Evolutionary conservation across 2,329 filamentous ascomycete species (phyloP).

Genomic region (Trichoderma koningiopsis): DNA sequence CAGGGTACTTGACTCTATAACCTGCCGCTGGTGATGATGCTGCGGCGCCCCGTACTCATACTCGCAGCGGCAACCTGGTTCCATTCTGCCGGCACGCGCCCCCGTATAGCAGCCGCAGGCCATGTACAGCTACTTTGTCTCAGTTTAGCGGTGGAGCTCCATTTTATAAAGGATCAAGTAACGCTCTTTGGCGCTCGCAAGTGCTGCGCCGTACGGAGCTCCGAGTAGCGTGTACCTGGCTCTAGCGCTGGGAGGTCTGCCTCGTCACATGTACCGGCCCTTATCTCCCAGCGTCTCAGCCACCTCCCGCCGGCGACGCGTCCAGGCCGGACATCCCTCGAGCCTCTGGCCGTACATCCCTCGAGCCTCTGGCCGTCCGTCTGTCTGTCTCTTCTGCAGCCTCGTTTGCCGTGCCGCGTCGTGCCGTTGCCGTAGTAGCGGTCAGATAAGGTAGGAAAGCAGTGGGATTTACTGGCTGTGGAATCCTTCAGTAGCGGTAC

Average conservation of each 20-base stretch:
- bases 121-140: constrained; percentile 6
- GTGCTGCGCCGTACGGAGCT: neutral
- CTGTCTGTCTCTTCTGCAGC: neutral
- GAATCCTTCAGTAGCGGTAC: neutral
- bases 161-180: constrained; percentile 23
- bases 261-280: constrained; percentile 3
- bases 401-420: neutral
- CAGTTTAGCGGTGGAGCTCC: constrained; percentile 6
- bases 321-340: constrained; percentile 5
- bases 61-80: neutral
- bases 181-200: neutral
- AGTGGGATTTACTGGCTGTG: neutral
- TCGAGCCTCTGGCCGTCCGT: neutral
- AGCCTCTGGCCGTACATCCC: neutral
- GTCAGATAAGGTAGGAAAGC: neutral
- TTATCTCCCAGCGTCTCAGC: constrained; percentile 25
- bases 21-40: neutral
- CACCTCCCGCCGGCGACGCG: constrained; percentile 24
- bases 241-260: neutral
- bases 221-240: constrained; percentile 17
- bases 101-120: fast-evolving
- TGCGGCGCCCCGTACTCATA: neutral
- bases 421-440: constrained; percentile 1
- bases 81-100: neutral
- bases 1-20: neutral